These are phyloP conservation scores for Vigna hirtella DNA, from an alignment of 306 rosid species.

Conservation along the genomic window DNA sequence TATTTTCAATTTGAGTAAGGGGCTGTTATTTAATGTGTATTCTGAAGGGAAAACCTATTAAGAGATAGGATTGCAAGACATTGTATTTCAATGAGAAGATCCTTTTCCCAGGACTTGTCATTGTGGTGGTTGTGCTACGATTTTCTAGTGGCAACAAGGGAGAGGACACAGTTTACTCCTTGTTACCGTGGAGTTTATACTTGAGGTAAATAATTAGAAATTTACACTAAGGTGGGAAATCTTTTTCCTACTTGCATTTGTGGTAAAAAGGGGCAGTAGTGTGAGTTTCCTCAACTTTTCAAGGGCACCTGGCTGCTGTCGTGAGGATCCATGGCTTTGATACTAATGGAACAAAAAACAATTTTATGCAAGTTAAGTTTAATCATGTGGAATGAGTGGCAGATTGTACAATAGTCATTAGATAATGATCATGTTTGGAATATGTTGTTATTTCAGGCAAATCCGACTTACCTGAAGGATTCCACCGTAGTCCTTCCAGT, in stretches of 20 bases:
- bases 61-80: background rate
- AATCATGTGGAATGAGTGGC: background rate
- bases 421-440: conserved; percentile 1
- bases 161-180: background rate
- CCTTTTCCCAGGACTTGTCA: background rate
- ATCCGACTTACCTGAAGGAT: conserved; percentile 78
- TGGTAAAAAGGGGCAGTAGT: background rate
- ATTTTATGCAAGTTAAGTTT: background rate
- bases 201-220: background rate
- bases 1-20: background rate
- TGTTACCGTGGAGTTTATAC: background rate
- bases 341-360: background rate
- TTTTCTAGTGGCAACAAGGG: background rate
- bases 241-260: conserved; percentile 1
- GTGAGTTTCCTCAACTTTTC: background rate
- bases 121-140: background rate
- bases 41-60: background rate
- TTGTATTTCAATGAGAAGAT: background rate
- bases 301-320: background rate
- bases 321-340: background rate
- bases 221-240: background rate
- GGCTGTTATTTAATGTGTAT: background rate
- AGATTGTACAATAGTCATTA: background rate
- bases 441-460: conserved; percentile 60
- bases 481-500: conserved; percentile 78